phyloP scores from a whole-genome alignment of 1,139 yeast species.

The Lizanozyma gosingica region DNA sequence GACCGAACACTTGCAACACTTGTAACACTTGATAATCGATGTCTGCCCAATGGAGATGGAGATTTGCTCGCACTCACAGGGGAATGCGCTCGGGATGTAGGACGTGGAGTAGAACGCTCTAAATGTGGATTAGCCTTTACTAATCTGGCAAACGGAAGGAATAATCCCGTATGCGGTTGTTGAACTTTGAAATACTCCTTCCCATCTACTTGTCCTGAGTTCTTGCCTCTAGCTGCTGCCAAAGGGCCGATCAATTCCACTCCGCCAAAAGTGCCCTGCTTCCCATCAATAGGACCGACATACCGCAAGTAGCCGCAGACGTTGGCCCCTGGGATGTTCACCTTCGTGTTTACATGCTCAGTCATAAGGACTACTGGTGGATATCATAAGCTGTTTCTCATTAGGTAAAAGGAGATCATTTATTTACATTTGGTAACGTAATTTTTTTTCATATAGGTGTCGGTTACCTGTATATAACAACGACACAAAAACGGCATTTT shows the following conservation, averaged over 20 bases:
- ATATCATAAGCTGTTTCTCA: no score
- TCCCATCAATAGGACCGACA: constrained; percentile 67
- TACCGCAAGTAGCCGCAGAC: constrained; percentile 58
- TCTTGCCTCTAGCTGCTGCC: constrained; percentile 60
- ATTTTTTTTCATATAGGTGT: no score
- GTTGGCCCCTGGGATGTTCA: constrained; percentile 36
- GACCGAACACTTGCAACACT: neutral
- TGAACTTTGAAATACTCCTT: constrained; percentile 53
- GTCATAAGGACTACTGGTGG: no score
- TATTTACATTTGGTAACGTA: no score
- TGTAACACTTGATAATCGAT: neutral
- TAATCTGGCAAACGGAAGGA: constrained; percentile 61
- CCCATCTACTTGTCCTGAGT: constrained; percentile 65
- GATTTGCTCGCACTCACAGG: neutral
- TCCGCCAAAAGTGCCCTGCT: constrained; percentile 78
- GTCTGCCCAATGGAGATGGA: no score
- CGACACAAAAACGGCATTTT: no score
- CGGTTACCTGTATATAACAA: no score
- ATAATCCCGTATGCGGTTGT: constrained; percentile 61
- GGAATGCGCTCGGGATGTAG: neutral
- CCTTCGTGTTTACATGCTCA: constrained; percentile 12
- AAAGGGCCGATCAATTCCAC: constrained; percentile 64
- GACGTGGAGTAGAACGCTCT: neutral
- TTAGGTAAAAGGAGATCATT: no score
- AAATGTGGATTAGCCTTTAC: constrained; percentile 26